A percentile compares a stretch with the other conserved stretches of the same genome.
Evolutionary conservation across 768 basidiomycete species (phyloP).

Genomic region (Phanerochaete sordida): DNA sequence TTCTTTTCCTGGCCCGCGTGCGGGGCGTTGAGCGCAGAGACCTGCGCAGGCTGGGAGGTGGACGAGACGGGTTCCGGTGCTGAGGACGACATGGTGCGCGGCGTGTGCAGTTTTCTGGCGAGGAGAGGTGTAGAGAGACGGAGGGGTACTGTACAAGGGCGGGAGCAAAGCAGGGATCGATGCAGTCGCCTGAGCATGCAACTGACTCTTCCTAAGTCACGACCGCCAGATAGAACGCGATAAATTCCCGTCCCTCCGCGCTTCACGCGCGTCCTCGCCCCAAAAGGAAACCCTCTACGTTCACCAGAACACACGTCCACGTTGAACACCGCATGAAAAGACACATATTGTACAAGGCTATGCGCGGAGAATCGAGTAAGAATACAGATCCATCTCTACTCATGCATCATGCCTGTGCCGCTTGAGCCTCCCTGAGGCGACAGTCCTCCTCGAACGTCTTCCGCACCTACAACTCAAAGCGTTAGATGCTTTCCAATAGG

Average conservation of each 20-base stretch:
- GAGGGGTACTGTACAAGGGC: conserved; percentile 17
- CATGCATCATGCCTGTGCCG: background rate
- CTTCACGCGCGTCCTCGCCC: background rate
- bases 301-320: background rate
- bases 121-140: conserved; percentile 2
- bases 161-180: conserved; percentile 24
- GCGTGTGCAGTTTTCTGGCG: conserved; percentile 14
- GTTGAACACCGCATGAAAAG: background rate
- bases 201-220: conserved; percentile 13
- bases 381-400: background rate
- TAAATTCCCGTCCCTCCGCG: conserved; percentile 1
- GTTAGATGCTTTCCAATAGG: too few species aligned
- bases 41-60: conserved; percentile 46
- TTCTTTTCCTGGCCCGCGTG: conserved; percentile 31
- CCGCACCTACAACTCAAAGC: conserved; percentile 37
- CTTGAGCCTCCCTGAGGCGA: background rate
- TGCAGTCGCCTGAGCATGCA: conserved; percentile 32
- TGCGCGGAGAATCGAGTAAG: too few species aligned
- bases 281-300: conserved; percentile 2
- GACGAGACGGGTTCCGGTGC: conserved; percentile 43
- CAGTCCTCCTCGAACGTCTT: conserved; percentile 45
- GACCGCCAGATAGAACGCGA: conserved; percentile 2
- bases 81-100: conserved; percentile 44
- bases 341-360: too few species aligned
- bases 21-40: conserved; percentile 43